Percentiles rank a stretch among this genome's conserved stretches.
phyloP scores from a whole-genome alignment of 768 basidiomycete genomes.

The Trametes cingulata region DNA sequence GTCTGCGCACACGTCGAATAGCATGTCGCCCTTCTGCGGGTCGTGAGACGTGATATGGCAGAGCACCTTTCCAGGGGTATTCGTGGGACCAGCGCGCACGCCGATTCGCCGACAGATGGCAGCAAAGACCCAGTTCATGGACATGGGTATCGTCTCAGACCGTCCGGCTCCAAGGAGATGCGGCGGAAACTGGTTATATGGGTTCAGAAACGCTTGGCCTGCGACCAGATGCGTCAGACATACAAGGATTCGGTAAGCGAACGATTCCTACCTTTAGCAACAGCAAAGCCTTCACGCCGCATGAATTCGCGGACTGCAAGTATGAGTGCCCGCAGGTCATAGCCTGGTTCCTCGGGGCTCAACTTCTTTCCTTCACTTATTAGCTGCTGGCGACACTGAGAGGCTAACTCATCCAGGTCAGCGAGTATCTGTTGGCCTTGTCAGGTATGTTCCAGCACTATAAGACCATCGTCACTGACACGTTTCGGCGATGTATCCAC shows the following conservation, averaged over 20 bases:
- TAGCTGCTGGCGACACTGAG: constrained; percentile 43
- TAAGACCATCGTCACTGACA: constrained; percentile 32
- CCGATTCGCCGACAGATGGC: constrained; percentile 53
- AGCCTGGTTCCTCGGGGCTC: constrained; percentile 34
- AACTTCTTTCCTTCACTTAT: constrained; percentile 29
- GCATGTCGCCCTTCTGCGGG: constrained; percentile 37
- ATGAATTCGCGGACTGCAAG: constrained; percentile 53
- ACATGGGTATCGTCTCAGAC: constrained; percentile 54
- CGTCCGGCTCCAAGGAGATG: constrained; percentile 45
- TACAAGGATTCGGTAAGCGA: background rate
- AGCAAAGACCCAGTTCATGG: constrained; percentile 59
- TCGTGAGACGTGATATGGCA: constrained; percentile 47
- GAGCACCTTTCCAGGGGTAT: constrained; percentile 58
- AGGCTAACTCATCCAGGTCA: constrained; percentile 42
- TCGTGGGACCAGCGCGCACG: constrained; percentile 51
- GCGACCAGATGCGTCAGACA: background rate
- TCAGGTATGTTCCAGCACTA: background rate
- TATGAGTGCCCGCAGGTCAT: constrained; percentile 39
- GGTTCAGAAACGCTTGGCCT: constrained; percentile 43
- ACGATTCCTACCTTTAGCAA: constrained; percentile 41
- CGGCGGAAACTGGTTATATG: constrained; percentile 62
- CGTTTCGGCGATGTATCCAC: constrained; percentile 45
- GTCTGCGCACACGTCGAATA: constrained; percentile 45
- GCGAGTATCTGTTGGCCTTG: background rate
- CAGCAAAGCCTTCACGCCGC: constrained; percentile 46